phyloP scores from a whole-genome alignment of 164 flowering plant genomes.

The Cinnamomum micranthum region DNA sequence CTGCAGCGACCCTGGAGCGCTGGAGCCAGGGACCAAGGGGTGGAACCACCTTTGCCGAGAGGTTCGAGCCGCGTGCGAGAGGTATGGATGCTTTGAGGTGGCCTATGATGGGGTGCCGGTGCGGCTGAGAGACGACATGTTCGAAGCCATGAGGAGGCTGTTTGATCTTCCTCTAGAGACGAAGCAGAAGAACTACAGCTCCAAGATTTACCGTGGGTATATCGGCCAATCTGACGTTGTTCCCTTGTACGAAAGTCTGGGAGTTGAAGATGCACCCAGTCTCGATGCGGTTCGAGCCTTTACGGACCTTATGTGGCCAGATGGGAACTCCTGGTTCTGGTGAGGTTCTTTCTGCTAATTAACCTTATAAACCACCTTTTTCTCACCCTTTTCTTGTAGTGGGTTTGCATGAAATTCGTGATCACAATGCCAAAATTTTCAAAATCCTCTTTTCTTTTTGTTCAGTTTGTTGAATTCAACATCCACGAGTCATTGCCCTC shows the following conservation, averaged over 20 bases:
- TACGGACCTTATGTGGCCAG: conserved; percentile 56
- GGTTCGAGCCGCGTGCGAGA: conserved; percentile 42
- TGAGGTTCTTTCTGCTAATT: conserved; percentile 1
- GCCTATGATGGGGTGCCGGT: conserved; percentile 19
- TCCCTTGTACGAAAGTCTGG: conserved; percentile 48
- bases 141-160: conserved; percentile 27
- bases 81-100: conserved; percentile 40
- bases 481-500: no score
- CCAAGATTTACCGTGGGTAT: conserved; percentile 42
- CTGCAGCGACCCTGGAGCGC: neutral
- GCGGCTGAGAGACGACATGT: conserved; percentile 25
- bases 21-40: conserved; percentile 19
- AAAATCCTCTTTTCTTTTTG: no score
- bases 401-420: no score
- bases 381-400: no score
- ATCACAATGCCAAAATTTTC: no score
- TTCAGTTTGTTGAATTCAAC: no score
- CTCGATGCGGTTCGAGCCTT: conserved; percentile 25
- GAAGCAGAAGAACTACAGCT: conserved; percentile 31
- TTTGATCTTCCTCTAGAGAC: conserved; percentile 56
- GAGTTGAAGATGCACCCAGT: conserved; percentile 35
- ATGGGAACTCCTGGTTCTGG: conserved; percentile 48
- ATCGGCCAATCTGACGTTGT: conserved; percentile 21
- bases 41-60: conserved; percentile 20
- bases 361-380: no score